Percentiles rank a stretch among this genome's conserved stretches.
Conservation (phyloP, 495 filamentous ascomycete genomes). For the Xylaria acuta region DNA sequence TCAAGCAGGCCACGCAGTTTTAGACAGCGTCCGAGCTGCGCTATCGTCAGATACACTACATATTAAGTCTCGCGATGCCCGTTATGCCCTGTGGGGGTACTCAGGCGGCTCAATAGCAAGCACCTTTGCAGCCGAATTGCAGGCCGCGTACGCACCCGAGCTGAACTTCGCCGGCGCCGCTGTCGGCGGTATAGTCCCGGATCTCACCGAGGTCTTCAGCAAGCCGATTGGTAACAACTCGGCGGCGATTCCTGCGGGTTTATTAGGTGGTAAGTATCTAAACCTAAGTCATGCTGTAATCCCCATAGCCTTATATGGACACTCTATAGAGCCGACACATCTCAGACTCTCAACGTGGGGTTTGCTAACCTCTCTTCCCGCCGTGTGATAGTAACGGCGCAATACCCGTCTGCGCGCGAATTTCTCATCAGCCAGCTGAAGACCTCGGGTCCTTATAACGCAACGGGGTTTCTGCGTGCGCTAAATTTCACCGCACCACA, state of each 20-base stretch:
- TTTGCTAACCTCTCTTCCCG: background rate
- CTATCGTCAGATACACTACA: conserved; percentile 31
- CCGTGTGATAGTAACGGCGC: background rate
- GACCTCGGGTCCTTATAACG: conserved; percentile 2
- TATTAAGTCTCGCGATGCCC: conserved; percentile 27
- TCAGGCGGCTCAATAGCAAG: conserved; percentile 63
- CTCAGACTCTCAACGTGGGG: background rate
- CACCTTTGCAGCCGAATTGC: conserved; percentile 60
- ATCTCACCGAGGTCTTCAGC: conserved; percentile 39
- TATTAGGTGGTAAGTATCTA: background rate
- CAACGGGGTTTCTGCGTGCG: conserved; percentile 7
- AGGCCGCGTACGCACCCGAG: conserved; percentile 60
- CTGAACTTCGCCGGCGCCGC: conserved; percentile 51
- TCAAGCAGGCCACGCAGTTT: conserved; percentile 52
- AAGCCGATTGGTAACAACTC: conserved; percentile 29
- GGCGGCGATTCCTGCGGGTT: background rate
- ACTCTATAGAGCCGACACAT: background rate
- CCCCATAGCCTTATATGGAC: background rate
- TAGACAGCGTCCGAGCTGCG: conserved; percentile 56
- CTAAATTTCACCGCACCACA: background rate
- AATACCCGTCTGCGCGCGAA: conserved; percentile 29
- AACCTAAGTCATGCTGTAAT: background rate
- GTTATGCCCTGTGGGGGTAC: conserved; percentile 59
- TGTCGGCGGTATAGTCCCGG: conserved; percentile 54
- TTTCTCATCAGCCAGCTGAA: background rate